Evolutionary conservation across 805 yeast species (phyloP).

Genomic region (Debaryomyces hansenii): DNA sequence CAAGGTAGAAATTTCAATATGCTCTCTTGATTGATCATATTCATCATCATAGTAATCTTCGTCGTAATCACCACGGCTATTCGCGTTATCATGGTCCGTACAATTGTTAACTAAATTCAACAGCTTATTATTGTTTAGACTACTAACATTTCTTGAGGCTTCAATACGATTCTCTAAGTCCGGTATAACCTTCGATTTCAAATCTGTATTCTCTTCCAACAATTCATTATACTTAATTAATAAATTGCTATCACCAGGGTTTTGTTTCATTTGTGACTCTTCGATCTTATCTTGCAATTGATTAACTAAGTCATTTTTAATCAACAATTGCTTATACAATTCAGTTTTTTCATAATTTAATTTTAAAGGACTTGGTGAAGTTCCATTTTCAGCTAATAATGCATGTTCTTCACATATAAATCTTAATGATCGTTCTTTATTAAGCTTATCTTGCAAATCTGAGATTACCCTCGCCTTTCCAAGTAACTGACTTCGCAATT

Average conservation of each 20-base stretch:
- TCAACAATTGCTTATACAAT: slow-evolving; percentile 45
- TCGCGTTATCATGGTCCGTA: not conserved
- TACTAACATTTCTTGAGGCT: not conserved
- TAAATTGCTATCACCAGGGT: slow-evolving; percentile 35
- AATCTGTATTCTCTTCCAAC: slow-evolving; percentile 37
- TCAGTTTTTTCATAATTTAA: slow-evolving; percentile 57
- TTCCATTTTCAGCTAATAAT: slow-evolving; percentile 52
- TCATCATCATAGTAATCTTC: slow-evolving; percentile 10
- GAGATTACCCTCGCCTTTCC: slow-evolving; percentile 35
- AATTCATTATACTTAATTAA: slow-evolving; percentile 40
- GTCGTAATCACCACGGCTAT: not conserved
- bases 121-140: slow-evolving; percentile 3
- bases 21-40: slow-evolving; percentile 9
- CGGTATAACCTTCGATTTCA: slow-evolving; percentile 47
- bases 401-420: slow-evolving; percentile 73
- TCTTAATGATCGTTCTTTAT: slow-evolving; percentile 64
- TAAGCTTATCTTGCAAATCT: slow-evolving; percentile 55
- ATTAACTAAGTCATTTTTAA: slow-evolving; percentile 48
- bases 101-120: slow-evolving; percentile 5
- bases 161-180: slow-evolving; percentile 37
- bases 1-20: slow-evolving; percentile 18
- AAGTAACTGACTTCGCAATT: slow-evolving; percentile 4
- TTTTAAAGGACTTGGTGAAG: slow-evolving; percentile 53
- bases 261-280: slow-evolving; percentile 23
- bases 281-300: slow-evolving; percentile 49